Conservation (phyloP, 148 eudicot genomes). For the Euryodendron excelsum region DNA sequence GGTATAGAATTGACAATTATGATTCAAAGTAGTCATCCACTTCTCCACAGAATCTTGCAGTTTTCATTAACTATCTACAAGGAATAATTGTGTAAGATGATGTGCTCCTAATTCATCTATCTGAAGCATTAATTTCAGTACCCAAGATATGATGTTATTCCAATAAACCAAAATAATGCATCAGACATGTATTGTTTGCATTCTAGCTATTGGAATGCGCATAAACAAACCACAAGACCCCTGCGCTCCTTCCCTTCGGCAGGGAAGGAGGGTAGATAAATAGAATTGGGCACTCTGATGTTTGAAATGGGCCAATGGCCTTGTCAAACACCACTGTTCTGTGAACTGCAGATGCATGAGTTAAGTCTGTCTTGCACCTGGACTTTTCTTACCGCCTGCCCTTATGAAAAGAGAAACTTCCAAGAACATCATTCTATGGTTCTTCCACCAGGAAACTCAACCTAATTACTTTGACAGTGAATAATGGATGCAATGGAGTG, state of each 20-base stretch:
- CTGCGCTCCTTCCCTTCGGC: not conserved
- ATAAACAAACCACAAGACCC: not conserved
- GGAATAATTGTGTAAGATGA: not conserved
- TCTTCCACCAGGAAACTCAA: not conserved
- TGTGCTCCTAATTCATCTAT: not conserved
- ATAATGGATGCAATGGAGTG: not conserved
- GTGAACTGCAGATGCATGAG: not conserved
- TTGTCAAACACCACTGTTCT: not conserved
- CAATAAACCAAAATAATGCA: not conserved
- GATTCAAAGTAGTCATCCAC: no score
- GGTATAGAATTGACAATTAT: no score
- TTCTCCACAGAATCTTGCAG: not conserved
- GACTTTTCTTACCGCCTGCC: not conserved
- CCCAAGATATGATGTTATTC: not conserved
- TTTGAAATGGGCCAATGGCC: not conserved
- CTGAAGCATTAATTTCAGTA: not conserved
- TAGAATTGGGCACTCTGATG: not conserved
- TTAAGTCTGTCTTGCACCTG: not conserved
- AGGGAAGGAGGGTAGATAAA: not conserved
- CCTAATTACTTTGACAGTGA: not conserved
- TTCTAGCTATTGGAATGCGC: constrained; percentile 4
- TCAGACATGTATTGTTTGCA: not conserved
- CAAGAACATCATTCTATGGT: not conserved
- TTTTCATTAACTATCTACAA: not conserved
- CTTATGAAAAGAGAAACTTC: not conserved